Evolutionary conservation across 164 flowering plant species (phyloP).

Genomic region (Macadamia integrifolia): DNA sequence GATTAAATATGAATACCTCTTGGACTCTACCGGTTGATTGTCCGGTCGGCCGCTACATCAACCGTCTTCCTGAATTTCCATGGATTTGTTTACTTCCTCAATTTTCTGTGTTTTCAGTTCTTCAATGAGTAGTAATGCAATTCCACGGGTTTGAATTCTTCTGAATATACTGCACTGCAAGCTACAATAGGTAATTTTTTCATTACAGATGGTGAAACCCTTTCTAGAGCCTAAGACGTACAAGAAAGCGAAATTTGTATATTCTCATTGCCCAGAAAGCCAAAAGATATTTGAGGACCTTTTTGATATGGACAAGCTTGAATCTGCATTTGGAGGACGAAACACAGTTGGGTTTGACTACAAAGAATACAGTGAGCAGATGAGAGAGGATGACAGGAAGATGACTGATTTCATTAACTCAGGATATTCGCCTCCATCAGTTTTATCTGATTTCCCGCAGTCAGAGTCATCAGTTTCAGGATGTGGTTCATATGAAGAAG

Average conservation of each 20-base stretch:
- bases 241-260: constrained; percentile 71
- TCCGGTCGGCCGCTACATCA: no score
- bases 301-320: constrained; percentile 76
- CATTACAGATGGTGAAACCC: constrained; percentile 57
- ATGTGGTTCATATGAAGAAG: constrained; percentile 1
- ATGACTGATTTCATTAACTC: constrained; percentile 9
- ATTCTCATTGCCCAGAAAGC: constrained; percentile 57
- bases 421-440: neutral
- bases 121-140: no score
- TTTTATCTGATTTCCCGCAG: constrained; percentile 5
- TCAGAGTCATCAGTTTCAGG: constrained; percentile 6
- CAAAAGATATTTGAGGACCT: constrained; percentile 62
- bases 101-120: no score
- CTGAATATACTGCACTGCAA: no score
- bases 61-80: no score
- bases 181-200: neutral
- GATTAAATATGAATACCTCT: no score
- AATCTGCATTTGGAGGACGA: constrained; percentile 67
- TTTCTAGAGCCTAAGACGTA: constrained; percentile 64
- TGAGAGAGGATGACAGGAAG: constrained; percentile 24
- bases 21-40: no score
- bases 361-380: constrained; percentile 34
- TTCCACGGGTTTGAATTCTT: no score
- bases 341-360: constrained; percentile 56
- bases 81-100: no score